phyloP scores from a whole-genome alignment of 2,329 filamentous ascomycete species.

The Cordyceps cateniannulata region DNA sequence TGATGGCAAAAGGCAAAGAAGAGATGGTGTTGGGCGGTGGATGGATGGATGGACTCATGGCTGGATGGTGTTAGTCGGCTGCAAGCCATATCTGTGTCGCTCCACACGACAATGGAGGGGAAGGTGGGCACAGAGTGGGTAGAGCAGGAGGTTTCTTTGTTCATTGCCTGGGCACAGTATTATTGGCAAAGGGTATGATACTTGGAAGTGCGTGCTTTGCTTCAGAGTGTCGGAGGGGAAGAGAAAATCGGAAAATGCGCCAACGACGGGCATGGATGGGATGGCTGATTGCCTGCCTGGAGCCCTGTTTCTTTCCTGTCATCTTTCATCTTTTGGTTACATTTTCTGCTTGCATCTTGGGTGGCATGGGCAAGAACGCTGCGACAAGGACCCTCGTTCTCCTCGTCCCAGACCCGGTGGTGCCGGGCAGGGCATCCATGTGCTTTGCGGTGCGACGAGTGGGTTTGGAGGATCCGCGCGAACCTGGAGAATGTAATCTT shows the following conservation, averaged over 20 bases:
- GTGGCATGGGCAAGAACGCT: background rate
- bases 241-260: background rate
- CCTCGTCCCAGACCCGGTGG: background rate
- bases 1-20: no score
- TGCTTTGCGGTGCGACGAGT: background rate
- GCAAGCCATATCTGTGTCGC: slow-evolving; percentile 10
- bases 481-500: background rate
- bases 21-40: background rate
- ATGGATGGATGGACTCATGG: background rate
- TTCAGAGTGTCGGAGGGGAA: no score
- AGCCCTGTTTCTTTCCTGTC: background rate
- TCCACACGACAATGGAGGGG: background rate
- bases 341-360: background rate
- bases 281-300: background rate
- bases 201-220: background rate
- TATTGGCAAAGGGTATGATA: background rate
- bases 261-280: background rate
- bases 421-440: background rate
- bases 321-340: background rate
- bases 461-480: background rate
- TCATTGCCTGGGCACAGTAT: background rate
- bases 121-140: background rate
- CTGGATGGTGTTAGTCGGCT: background rate
- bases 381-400: no score
- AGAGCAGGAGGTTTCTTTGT: background rate